Conservation (phyloP, 148 eudicot species). For the Fagopyrum esculentum region DNA sequence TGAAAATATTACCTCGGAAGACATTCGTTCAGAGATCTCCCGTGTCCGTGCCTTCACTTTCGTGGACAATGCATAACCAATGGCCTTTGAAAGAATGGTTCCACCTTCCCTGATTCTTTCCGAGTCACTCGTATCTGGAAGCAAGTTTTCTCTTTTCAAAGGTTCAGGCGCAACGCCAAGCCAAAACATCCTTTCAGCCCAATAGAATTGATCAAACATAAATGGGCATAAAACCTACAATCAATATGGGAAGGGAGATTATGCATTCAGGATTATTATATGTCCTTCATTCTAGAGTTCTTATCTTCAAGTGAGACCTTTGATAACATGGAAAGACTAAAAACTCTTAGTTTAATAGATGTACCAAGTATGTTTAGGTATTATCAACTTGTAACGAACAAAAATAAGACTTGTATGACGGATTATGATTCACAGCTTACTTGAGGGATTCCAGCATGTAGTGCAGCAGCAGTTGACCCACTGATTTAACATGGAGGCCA, state of each 20-base stretch:
- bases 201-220: slow-evolving; percentile 88
- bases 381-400: not conserved
- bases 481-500: slow-evolving; percentile 24
- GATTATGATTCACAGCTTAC: slow-evolving; percentile 20
- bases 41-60: slow-evolving; percentile 48
- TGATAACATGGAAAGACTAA: not conserved
- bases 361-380: not conserved
- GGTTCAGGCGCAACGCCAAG: slow-evolving; percentile 92
- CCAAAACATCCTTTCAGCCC: slow-evolving; percentile 99
- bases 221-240: slow-evolving; percentile 73
- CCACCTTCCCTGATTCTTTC: slow-evolving; percentile 48
- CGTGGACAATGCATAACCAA: slow-evolving; percentile 44
- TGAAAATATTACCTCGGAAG: slow-evolving; percentile 40
- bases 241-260: not conserved
- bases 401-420: not conserved
- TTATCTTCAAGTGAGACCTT: not conserved
- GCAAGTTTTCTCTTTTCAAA: slow-evolving; percentile 41
- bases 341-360: not conserved
- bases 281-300: not conserved
- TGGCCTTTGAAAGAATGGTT: slow-evolving; percentile 36
- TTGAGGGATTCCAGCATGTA: slow-evolving; percentile 89
- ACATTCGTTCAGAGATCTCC: slow-evolving; percentile 50
- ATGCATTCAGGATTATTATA: not conserved
- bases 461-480: slow-evolving; percentile 94
- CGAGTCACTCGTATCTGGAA: slow-evolving; percentile 52